Conservation (phyloP, 441 rosid species). For the Biscutella laevigata region DNA sequence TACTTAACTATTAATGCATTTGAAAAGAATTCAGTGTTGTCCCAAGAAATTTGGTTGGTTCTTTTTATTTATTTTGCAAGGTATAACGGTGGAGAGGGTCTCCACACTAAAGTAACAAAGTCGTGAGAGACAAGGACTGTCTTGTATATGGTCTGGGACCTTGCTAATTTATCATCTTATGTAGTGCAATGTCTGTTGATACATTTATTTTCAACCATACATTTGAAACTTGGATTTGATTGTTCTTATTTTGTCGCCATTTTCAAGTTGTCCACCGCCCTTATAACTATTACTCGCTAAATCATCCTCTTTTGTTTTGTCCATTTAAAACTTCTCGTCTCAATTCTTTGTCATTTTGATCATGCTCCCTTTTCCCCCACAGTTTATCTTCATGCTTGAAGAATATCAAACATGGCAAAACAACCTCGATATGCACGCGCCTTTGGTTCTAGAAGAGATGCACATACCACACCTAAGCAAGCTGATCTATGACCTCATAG, state of each 20-base stretch:
- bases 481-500: slow-evolving; percentile 69
- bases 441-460: slow-evolving; percentile 86
- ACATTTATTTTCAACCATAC: background rate
- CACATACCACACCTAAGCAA: slow-evolving; percentile 55
- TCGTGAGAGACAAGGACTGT: slow-evolving; percentile 71
- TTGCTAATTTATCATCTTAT: background rate
- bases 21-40: background rate
- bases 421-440: slow-evolving; percentile 90
- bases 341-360: background rate
- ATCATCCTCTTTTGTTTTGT: background rate
- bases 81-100: slow-evolving; percentile 84
- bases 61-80: slow-evolving; percentile 32
- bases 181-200: background rate
- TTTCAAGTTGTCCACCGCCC: background rate
- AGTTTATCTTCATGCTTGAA: slow-evolving; percentile 75
- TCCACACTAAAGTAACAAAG: slow-evolving; percentile 76
- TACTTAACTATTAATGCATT: background rate
- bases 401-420: slow-evolving; percentile 51
- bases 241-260: background rate
- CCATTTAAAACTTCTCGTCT: background rate
- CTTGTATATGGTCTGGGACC: slow-evolving; percentile 89
- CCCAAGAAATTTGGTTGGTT: slow-evolving; percentile 6
- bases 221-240: background rate
- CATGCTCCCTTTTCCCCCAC: slow-evolving; percentile 4
- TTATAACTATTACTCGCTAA: background rate